Percentiles rank a stretch among this genome's conserved stretches.
phyloP scores from a whole-genome alignment of 1,284 basidiomycete genomes.

The Sporisorium graminicola region DNA sequence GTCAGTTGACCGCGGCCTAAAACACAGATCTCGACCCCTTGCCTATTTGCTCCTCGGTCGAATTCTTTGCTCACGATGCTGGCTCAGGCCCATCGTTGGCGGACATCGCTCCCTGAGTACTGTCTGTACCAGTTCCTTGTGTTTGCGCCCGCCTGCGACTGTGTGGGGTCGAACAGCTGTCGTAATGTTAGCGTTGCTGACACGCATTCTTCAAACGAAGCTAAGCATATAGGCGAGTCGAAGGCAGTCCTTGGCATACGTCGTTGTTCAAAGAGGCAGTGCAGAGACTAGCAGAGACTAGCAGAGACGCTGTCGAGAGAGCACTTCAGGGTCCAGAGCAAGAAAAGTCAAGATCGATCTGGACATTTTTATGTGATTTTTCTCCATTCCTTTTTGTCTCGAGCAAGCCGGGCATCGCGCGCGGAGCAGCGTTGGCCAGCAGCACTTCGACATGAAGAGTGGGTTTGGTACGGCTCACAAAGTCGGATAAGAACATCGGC shows the following conservation, averaged over 20 bases:
- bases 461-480: not conserved
- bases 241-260: slow-evolving; percentile 3
- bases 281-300: not conserved
- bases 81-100: no score
- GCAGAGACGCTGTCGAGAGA: not conserved
- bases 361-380: not conserved
- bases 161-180: not conserved
- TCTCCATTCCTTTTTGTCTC: not conserved
- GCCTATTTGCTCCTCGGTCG: not conserved
- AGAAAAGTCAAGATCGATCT: slow-evolving; percentile 15
- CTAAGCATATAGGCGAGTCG: no score
- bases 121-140: no score
- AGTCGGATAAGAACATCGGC: no score
- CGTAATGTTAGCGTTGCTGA: not conserved
- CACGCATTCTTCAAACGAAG: not conserved
- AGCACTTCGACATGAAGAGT: not conserved
- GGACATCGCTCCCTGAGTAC: no score
- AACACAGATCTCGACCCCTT: not conserved
- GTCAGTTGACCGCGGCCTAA: no score
- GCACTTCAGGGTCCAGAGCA: slow-evolving; percentile 6
- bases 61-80: no score
- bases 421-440: slow-evolving; percentile 3
- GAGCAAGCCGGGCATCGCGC: slow-evolving; percentile 7
- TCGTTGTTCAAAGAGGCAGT: not conserved
- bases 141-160: not conserved